A percentile compares a stretch with the other conserved stretches of the same genome.
These are phyloP conservation scores for Trichophyton rubrum DNA, from an alignment of 2,329 filamentous ascomycete genomes.

Conservation along the genomic window DNA sequence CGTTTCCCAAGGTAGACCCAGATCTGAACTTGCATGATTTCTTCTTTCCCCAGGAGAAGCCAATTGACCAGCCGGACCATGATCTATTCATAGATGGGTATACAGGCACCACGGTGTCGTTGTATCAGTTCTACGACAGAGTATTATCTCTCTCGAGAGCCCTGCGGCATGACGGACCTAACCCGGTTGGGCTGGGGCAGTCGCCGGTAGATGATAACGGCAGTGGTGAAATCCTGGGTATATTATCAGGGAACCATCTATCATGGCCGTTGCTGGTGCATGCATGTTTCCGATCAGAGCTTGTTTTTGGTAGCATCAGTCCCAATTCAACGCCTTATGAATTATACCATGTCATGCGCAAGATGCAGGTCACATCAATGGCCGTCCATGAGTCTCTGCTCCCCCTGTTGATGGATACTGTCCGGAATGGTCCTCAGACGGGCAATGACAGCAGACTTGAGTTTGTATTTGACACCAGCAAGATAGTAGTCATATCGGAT, in stretches of 20 bases:
- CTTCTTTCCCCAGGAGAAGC: conserved; percentile 7
- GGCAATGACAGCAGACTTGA: conserved; percentile 1
- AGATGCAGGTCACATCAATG: conserved; percentile 11
- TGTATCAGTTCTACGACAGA: conserved; percentile 10
- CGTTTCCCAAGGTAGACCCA: conserved; percentile 8
- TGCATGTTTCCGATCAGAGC: conserved; percentile 9
- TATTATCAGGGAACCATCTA: conserved; percentile 10
- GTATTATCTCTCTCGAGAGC: conserved; percentile 8
- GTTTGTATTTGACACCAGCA: conserved; percentile 8
- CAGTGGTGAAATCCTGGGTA: conserved; percentile 10
- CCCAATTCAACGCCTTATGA: conserved; percentile 10
- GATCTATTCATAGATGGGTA: conserved; percentile 11
- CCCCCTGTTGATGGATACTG: conserved; percentile 6
- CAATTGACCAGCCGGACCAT: conserved; percentile 6
- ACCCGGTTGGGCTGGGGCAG: conserved; percentile 6
- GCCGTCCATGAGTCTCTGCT: conserved; percentile 11
- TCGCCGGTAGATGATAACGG: conserved; percentile 8
- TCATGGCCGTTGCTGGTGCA: conserved; percentile 11
- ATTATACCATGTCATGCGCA: conserved; percentile 12
- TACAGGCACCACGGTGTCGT: not conserved
- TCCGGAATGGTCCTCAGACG: conserved; percentile 1
- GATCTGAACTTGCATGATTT: conserved; percentile 10
- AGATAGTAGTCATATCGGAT: conserved; percentile 10
- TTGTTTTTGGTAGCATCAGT: conserved; percentile 11
- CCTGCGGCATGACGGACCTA: conserved; percentile 9